A percentile compares a stretch with the other conserved stretches of the same genome.
These are phyloP conservation scores for Yarrowia galli DNA, from an alignment of 1,139 yeast species.

Conservation along the genomic window DNA sequence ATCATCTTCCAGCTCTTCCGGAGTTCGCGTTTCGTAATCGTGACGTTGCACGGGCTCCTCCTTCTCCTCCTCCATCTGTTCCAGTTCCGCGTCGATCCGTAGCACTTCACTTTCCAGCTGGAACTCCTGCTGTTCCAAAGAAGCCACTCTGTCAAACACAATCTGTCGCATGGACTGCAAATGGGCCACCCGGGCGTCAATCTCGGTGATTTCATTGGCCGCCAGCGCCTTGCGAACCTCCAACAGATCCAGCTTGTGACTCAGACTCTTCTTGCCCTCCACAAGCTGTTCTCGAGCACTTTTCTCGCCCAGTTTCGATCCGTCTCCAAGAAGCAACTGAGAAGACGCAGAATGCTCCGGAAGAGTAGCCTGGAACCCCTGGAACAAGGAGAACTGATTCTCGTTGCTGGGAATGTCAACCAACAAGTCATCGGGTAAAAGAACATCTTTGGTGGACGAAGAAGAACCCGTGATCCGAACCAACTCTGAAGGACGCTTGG, in stretches of 20 bases:
- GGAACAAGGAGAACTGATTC: conserved; percentile 60
- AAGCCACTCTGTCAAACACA: conserved; percentile 64
- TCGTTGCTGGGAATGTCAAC: conserved; percentile 56
- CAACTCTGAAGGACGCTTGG: conserved; percentile 55
- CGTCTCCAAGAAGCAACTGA: conserved; percentile 37
- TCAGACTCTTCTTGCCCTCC: conserved; percentile 54
- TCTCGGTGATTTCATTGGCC: conserved; percentile 65
- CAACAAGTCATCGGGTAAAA: conserved; percentile 64
- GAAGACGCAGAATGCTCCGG: conserved; percentile 37
- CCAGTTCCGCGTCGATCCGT: conserved; percentile 52
- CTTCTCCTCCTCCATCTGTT: conserved; percentile 44
- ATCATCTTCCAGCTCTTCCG: conserved; percentile 28
- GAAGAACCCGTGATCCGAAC: conserved; percentile 46
- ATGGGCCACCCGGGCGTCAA: conserved; percentile 63
- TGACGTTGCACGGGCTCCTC: conserved; percentile 36
- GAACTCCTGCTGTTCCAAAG: conserved; percentile 65
- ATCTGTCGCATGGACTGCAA: conserved; percentile 59
- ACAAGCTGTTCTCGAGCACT: conserved; percentile 47
- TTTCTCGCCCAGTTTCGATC: conserved; percentile 35
- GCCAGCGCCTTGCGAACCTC: conserved; percentile 71
- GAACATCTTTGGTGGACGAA: conserved; percentile 50
- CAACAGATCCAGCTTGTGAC: conserved; percentile 59
- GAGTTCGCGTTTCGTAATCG: conserved; percentile 36
- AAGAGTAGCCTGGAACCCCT: conserved; percentile 67
- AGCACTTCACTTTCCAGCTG: conserved; percentile 58